phyloP scores from a whole-genome alignment of 2,329 filamentous ascomycete species.

The Dothideomycetes sp. region DNA sequence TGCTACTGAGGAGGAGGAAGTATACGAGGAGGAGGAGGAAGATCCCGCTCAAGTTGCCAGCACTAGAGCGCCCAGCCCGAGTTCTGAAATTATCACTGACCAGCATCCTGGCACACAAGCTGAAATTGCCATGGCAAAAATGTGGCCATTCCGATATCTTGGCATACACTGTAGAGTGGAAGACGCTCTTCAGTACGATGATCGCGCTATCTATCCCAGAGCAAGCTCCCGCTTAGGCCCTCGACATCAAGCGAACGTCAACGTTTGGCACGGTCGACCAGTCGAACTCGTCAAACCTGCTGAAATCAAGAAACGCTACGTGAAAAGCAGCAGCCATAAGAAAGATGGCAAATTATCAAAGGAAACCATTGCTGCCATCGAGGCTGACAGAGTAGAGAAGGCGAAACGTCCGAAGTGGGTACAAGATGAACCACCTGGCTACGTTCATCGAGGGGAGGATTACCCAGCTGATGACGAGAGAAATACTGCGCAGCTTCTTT shows the following conservation, averaged over 20 bases:
- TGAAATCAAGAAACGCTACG: constrained; percentile 69
- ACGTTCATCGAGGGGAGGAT: constrained; percentile 75
- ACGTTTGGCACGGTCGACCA: constrained; percentile 73
- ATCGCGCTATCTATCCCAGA: constrained; percentile 83
- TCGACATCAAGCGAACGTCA: constrained; percentile 78
- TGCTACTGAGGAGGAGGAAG: constrained; percentile 52
- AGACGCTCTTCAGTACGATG: constrained; percentile 92
- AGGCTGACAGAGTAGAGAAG: constrained; percentile 68
- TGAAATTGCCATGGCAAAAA: constrained; percentile 81
- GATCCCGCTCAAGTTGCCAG: constrained; percentile 43
- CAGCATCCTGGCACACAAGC: constrained; percentile 62
- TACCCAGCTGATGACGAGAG: constrained; percentile 58
- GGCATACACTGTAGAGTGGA: constrained; percentile 93
- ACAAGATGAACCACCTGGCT: constrained; percentile 81
- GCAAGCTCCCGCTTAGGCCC: constrained; percentile 87
- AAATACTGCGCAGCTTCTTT: constrained; percentile 65
- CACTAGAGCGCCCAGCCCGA: constrained; percentile 45
- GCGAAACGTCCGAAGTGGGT: constrained; percentile 87
- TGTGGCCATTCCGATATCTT: constrained; percentile 94
- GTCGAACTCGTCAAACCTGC: constrained; percentile 84
- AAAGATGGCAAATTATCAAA: constrained; percentile 70
- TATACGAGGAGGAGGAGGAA: constrained; percentile 61
- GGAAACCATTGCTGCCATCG: constrained; percentile 66
- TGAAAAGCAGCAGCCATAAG: constrained; percentile 52
- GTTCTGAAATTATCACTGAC: constrained; percentile 41